phyloP scores from a whole-genome alignment of 2,329 filamentous ascomycete genomes.

The Fonsecaea pugnacius region DNA sequence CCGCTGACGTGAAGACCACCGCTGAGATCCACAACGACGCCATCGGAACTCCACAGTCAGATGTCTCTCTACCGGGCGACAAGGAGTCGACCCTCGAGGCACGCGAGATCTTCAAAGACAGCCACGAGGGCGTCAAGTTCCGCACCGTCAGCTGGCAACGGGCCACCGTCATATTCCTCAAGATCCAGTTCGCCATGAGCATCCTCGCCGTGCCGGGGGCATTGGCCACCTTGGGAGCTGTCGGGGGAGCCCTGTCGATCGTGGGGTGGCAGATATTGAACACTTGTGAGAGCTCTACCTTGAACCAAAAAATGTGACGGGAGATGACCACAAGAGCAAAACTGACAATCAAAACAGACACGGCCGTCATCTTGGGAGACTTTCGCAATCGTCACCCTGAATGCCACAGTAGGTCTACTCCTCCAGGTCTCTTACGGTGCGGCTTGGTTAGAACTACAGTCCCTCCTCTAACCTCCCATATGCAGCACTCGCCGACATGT shows the following conservation, averaged over 20 bases:
- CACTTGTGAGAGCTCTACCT: conserved; percentile 43
- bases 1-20: neutral
- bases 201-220: conserved; percentile 55
- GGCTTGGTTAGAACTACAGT: neutral
- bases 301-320: neutral
- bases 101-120: conserved; percentile 56
- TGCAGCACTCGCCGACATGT: conserved; percentile 53
- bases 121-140: conserved; percentile 56
- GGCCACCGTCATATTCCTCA: conserved; percentile 59
- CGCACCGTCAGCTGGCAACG: conserved; percentile 59
- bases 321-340: neutral
- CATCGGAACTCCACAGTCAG: conserved; percentile 1
- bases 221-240: conserved; percentile 53
- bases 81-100: conserved; percentile 15
- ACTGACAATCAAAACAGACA: neutral
- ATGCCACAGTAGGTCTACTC: conserved; percentile 47
- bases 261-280: conserved; percentile 56
- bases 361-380: conserved; percentile 54
- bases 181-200: conserved; percentile 53
- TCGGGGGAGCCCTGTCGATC: conserved; percentile 54
- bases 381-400: conserved; percentile 58
- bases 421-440: neutral
- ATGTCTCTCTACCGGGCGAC: conserved; percentile 2
- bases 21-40: conserved; percentile 3
- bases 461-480: conserved; percentile 41